Base-by-base conservation (phyloP, 106 monocot genomes). In the Allium fistulosum region DNA sequence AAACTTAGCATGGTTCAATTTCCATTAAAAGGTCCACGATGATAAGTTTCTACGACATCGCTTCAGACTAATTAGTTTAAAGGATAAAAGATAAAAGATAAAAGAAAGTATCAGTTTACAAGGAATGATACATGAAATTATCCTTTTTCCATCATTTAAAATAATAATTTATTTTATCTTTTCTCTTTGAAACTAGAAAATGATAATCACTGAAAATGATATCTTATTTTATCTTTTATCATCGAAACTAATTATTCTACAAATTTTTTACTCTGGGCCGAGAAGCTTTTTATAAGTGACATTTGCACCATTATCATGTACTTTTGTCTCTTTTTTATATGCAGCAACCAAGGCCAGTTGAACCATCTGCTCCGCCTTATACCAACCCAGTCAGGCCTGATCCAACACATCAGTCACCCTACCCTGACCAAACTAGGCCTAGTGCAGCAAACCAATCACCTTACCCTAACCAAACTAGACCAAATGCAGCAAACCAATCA, bases 281-380 rank as follows among this genome's bases (percentile, higher is more conserved):
- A 13, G 15, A 46, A 4, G n/a, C 11, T 63, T 6, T 13, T 7
- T 63, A 7, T 13, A 37, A 11, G 15, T 9, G 27, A 10, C n/a
- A 61, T 15, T 14, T 14, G 13, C 9, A 46, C 28, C 8, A 46
- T 46, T 2, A 26, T 46, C 13, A 14, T 49, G 5, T 9, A 7
- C 3, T 51, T 11, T 51, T 52, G 0, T 52, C 18, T 10, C 3
- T 8, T 13, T 6, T 48, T 11, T 55, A 55, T 1, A 11, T 12
- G 67, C 75, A 75, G 75, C 68, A 27, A 62, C 61, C 46, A 11
- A 53, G 27, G 28, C 51, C 58, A 62, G 13, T 59, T 4, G 68
- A 52, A 22, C 53, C 64, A 57, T 64, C 72, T 12, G 72, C 53
- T 48, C 53, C 63, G 6, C 65, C 57, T 2, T 46, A 61, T 45